These are phyloP conservation scores for Sinapis alba DNA, from an alignment of 441 rosid species.

Conservation along the genomic window DNA sequence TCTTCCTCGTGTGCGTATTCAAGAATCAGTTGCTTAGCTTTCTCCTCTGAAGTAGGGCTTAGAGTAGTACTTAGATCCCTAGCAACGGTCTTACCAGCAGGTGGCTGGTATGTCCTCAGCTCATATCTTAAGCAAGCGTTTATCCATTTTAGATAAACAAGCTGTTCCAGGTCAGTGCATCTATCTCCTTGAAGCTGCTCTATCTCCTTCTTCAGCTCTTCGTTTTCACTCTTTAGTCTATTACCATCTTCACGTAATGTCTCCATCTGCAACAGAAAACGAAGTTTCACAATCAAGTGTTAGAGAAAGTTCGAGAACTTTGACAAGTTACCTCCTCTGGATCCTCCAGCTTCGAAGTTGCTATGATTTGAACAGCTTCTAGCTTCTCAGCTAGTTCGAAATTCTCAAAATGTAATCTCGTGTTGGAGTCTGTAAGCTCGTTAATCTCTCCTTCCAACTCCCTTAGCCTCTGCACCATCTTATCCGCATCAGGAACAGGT, in stretches of 20 bases:
- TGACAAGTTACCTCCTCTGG: slow-evolving; percentile 46
- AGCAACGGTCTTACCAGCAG: slow-evolving; percentile 67
- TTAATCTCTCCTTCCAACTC: slow-evolving; percentile 67
- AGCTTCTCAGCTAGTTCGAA: slow-evolving; percentile 58
- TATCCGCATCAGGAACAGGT: slow-evolving; percentile 40
- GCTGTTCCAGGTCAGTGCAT: slow-evolving; percentile 67
- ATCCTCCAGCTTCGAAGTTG: slow-evolving; percentile 60
- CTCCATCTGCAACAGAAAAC: slow-evolving; percentile 46
- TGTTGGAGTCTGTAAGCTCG: slow-evolving; percentile 62
- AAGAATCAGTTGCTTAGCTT: slow-evolving; percentile 78
- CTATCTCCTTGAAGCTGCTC: slow-evolving; percentile 74
- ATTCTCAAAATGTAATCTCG: slow-evolving; percentile 64
- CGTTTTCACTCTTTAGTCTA: slow-evolving; percentile 56
- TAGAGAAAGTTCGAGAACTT: not conserved
- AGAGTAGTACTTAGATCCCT: slow-evolving; percentile 81
- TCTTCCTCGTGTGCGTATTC: slow-evolving; percentile 73
- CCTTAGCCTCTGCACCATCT: slow-evolving; percentile 55
- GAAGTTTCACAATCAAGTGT: not conserved
- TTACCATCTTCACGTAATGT: slow-evolving; percentile 49
- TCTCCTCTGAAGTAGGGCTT: slow-evolving; percentile 77
- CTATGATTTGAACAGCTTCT: slow-evolving; percentile 63
- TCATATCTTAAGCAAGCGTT: slow-evolving; percentile 89
- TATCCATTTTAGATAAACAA: slow-evolving; percentile 87
- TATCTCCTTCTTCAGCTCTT: slow-evolving; percentile 53
- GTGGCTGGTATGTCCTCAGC: slow-evolving; percentile 69